Conservation (phyloP, 208 protist genomes). For the Acanthamoeba healyi region DNA sequence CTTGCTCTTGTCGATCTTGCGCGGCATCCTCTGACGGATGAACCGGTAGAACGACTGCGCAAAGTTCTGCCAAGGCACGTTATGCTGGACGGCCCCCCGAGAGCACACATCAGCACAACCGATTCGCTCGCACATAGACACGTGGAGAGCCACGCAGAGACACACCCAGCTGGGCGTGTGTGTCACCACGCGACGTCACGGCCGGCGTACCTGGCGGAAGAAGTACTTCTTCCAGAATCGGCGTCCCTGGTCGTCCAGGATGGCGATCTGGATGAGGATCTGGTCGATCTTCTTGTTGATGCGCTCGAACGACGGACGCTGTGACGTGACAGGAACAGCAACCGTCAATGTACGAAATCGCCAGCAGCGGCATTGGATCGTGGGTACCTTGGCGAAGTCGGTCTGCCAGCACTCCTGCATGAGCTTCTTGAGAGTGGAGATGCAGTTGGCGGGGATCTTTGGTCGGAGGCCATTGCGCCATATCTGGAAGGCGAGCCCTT, state of each 20-base stretch:
- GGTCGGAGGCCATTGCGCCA: slow-evolving; percentile 59
- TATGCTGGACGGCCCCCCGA: background rate
- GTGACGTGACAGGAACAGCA: too few species aligned
- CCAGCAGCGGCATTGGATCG: background rate
- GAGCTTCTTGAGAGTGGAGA: slow-evolving; percentile 3
- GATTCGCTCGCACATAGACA: too few species aligned
- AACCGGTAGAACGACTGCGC: slow-evolving; percentile 6
- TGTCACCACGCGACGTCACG: background rate
- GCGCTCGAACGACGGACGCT: slow-evolving; percentile 58
- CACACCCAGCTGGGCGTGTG: too few species aligned
- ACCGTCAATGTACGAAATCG: background rate
- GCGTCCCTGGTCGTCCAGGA: slow-evolving; percentile 60
- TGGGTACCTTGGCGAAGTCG: slow-evolving; percentile 2
- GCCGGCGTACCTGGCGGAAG: background rate
- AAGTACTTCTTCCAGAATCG: slow-evolving; percentile 84
- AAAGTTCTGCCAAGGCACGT: slow-evolving; percentile 6
- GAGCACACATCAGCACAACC: background rate
- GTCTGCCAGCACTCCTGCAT: slow-evolving; percentile 73
- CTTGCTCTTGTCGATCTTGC: background rate
- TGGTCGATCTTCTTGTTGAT: slow-evolving; percentile 68
- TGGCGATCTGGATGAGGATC: slow-evolving; percentile 66
- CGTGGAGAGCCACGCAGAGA: background rate
- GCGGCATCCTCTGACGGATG: slow-evolving; percentile 17
- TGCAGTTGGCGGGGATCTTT: slow-evolving; percentile 59
- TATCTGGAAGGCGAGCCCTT: slow-evolving; percentile 48